These are phyloP conservation scores for Zygosaccharomyces lentus DNA, from an alignment of 805 yeast genomes.

Conservation along the genomic window DNA sequence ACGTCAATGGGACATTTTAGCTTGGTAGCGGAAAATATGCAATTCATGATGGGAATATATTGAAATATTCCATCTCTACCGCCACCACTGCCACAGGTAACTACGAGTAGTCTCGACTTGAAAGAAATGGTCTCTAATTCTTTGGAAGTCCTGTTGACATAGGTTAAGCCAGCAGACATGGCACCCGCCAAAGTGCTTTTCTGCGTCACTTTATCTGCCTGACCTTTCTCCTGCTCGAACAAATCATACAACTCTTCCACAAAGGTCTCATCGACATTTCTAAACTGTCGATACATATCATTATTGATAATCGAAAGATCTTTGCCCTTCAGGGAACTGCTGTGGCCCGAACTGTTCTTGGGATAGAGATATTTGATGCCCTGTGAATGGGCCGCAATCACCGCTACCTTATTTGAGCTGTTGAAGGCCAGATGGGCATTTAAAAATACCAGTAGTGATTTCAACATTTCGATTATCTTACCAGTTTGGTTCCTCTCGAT, in stretches of 20 bases:
- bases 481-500: slow-evolving; percentile 31
- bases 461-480: slow-evolving; percentile 55
- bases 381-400: slow-evolving; percentile 67
- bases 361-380: slow-evolving; percentile 77
- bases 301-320: slow-evolving; percentile 39
- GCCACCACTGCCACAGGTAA: slow-evolving; percentile 47
- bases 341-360: slow-evolving; percentile 19
- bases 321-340: slow-evolving; percentile 8
- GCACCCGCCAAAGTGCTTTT: slow-evolving; percentile 68
- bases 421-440: slow-evolving; percentile 87
- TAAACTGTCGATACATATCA: slow-evolving; percentile 82
- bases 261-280: slow-evolving; percentile 70
- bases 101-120: slow-evolving; percentile 60
- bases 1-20: slow-evolving; percentile 86
- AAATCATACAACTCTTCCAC: slow-evolving; percentile 52
- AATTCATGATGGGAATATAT: slow-evolving; percentile 90
- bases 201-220: slow-evolving; percentile 30
- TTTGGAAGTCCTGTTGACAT: slow-evolving; percentile 63
- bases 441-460: slow-evolving; percentile 66
- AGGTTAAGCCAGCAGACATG: slow-evolving; percentile 73
- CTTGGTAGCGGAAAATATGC: slow-evolving; percentile 93
- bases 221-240: slow-evolving; percentile 35
- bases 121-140: slow-evolving; percentile 42
- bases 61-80: slow-evolving; percentile 73
- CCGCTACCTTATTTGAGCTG: slow-evolving; percentile 77